A percentile compares a stretch with the other conserved stretches of the same genome.
phyloP scores from a whole-genome alignment of 129 eudicot species.

The Apium graveolens region DNA sequence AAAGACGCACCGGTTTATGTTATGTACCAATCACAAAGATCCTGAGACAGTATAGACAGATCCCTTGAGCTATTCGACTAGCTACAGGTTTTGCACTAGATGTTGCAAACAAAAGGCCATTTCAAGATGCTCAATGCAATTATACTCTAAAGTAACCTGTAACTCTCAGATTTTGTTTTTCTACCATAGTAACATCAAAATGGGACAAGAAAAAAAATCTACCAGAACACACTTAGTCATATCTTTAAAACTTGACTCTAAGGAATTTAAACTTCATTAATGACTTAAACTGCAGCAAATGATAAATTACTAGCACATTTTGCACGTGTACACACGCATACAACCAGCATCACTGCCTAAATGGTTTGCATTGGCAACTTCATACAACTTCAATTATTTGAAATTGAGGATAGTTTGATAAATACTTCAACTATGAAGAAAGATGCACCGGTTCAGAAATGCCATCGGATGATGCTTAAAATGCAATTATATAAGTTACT shows the following conservation, averaged over 20 bases:
- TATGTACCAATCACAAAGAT: not conserved
- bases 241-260: not conserved
- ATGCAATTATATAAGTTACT: no score
- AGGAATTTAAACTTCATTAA: not conserved
- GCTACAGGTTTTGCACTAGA: not conserved
- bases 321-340: not conserved
- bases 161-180: not conserved
- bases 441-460: no score
- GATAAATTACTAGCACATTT: not conserved
- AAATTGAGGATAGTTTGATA: not conserved
- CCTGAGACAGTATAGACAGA: not conserved
- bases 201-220: not conserved
- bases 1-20: not conserved
- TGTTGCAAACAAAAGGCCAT: not conserved
- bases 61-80: no score
- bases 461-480: no score
- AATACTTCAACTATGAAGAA: no score
- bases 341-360: not conserved
- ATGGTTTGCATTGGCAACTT: not conserved
- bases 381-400: not conserved
- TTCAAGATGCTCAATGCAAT: not conserved
- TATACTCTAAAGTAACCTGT: not conserved
- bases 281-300: not conserved
- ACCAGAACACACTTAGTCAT: not conserved
- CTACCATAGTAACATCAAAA: not conserved